Base-by-base conservation (phyloP, 1,284 basidiomycete species). In the Rhodotorula sp. region DNA sequence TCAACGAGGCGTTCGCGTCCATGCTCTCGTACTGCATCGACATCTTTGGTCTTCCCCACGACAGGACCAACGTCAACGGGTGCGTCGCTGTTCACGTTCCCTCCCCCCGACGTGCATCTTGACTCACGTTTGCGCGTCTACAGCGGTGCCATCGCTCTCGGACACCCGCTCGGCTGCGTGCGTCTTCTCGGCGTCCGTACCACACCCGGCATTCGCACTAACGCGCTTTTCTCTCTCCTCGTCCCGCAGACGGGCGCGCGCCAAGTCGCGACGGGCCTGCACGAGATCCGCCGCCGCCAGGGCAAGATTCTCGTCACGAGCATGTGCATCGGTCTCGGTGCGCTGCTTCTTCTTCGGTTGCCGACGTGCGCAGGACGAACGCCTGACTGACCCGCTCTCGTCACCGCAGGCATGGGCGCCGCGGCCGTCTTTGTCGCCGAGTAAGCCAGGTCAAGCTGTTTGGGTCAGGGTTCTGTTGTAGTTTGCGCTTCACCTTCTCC, bases 231-330 rank as follows among this genome's bases (percentile, higher is more conserved):
- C 52, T 25, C 52, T 45, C 27, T 2, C 23, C 12, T 50, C 27
- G n/a, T n/a, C 21, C 34, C 41, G 90, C 89, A 78, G 55, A 97
- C 94, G 42, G 94, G 94, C 77, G 89, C 89, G 13, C 86, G 94
- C 61, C 91, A 95, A 81, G 85, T 97, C 61, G 93, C 89, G 19
- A 97, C 95, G 0, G 93, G 91, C 14, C 84, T 97, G 46, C 87
- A 90, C 74, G 93, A 94, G 79, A 84, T 96, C 56, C 85, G 88
- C 75, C 86, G 92, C 70, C 86, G 91, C 72, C 85, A 88, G 64
- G 88, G 88, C 75, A 92, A 92, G 87, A 89, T 92, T 81, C 84
- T 92, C 58, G 87, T 92, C 50, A 91, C 90, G 3, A 88, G 88
- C n/a, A 93, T 93, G 91, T 77, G 75, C 57, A 75, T 77, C 53